Evolutionary conservation across 1,284 basidiomycete genomes (phyloP).

Genomic region (Volvariella surrecta): DNA sequence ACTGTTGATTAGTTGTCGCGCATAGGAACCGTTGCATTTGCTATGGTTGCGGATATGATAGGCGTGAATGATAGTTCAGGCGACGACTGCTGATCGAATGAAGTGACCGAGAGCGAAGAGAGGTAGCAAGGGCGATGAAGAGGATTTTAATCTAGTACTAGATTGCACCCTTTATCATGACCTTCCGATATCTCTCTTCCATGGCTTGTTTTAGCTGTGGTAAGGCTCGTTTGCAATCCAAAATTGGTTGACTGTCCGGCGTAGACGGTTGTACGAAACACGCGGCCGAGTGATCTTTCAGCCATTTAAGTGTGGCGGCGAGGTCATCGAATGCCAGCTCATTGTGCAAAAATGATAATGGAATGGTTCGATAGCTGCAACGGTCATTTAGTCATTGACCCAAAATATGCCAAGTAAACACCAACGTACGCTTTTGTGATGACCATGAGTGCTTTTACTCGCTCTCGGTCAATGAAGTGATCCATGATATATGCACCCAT

Average conservation of each 20-base stretch:
- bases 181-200: constrained; percentile 71
- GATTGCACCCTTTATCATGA: constrained; percentile 67
- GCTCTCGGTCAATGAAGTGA: constrained; percentile 92
- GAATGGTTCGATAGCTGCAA: constrained; percentile 69
- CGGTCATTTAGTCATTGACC: constrained; percentile 2
- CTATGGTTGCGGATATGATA: constrained; percentile 8
- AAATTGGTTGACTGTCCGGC: constrained; percentile 48
- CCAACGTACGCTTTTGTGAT: constrained; percentile 83
- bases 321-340: constrained; percentile 81
- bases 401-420: constrained; percentile 1
- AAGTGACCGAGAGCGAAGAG: no score
- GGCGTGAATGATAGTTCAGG: constrained; percentile 8
- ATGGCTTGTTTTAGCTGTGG: constrained; percentile 46
- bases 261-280: constrained; percentile 59
- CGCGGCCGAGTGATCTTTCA: constrained; percentile 62
- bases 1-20: no score
- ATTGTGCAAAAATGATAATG: constrained; percentile 70
- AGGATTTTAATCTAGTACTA: constrained; percentile 14
- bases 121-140: no score
- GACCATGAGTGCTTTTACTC: constrained; percentile 79
- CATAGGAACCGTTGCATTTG: no score
- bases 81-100: no score
- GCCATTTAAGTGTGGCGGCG: constrained; percentile 61
- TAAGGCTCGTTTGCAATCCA: constrained; percentile 59
- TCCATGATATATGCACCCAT: constrained; percentile 99